Conservation (phyloP, 768 basidiomycete species). For the Coprinopsis strossmayeri region DNA sequence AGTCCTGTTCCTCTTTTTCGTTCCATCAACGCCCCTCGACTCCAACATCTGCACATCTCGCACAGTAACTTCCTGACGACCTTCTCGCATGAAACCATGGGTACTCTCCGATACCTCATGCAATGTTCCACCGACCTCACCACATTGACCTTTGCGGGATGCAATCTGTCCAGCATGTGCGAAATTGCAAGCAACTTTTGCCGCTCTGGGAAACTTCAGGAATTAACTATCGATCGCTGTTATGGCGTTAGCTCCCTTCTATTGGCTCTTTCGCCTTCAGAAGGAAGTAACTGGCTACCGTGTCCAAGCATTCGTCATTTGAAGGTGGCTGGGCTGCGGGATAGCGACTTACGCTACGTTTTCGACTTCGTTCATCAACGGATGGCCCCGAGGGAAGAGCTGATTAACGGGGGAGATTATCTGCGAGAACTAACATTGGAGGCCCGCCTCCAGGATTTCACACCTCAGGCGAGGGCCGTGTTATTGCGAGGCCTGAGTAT, state of each 20-base stretch:
- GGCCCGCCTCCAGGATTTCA: constrained; percentile 3
- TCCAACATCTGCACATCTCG: constrained; percentile 11
- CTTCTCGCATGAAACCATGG: constrained; percentile 6
- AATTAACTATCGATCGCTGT: constrained; percentile 12
- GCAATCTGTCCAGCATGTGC: constrained; percentile 9
- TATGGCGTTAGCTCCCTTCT: constrained; percentile 11
- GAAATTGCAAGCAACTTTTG: constrained; percentile 10
- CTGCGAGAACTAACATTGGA: background rate
- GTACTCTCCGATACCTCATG: constrained; percentile 11
- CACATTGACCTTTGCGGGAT: constrained; percentile 12
- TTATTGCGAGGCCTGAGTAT: constrained; percentile 1
- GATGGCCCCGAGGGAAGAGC: background rate
- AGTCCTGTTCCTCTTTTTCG: constrained; percentile 13
- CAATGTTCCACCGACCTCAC: constrained; percentile 13
- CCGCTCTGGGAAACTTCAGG: constrained; percentile 8
- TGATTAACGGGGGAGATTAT: background rate
- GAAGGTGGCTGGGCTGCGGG: constrained; percentile 9
- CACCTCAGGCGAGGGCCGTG: background rate
- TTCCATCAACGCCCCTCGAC: constrained; percentile 14
- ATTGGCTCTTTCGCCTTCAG: constrained; percentile 9
- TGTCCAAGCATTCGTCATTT: constrained; percentile 7
- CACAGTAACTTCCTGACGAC: constrained; percentile 9
- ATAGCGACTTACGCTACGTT: constrained; percentile 1
- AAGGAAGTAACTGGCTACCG: constrained; percentile 5
- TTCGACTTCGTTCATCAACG: background rate